Evolutionary conservation across 1,139 yeast species (phyloP), one percentile per base, ranked within the genome.

Genomic region (Suhomyces guaymorum): DNA sequence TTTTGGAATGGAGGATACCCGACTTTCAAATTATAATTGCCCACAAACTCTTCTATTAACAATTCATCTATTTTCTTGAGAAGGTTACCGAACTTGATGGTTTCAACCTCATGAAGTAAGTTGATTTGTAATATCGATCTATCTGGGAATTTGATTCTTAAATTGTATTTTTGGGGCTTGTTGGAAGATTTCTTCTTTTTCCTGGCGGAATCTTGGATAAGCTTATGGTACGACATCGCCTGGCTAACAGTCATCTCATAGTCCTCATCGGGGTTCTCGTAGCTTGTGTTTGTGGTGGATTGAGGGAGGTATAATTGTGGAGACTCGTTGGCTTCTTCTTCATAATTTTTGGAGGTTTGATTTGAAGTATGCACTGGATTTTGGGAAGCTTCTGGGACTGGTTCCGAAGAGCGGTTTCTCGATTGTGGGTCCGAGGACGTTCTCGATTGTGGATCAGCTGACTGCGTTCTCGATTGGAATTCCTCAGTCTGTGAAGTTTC

Each of bases 91-190:
- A 78, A 70, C 30, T 74, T 63, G 10, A 60, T 54, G 1, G 42
- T 31, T 31, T 66, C 57, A 0, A 61, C 57, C 12, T 66, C 66
- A 26, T 71, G 65, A 15, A 56, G 54, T 30, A 76, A 69, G 32
- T 65, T 58, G n/a, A 73, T 55, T 41, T 77, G 79, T n/a, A 79
- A 51, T 18, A 67, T 63, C 4, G 70, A 54, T 17, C 71, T 59
- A 53, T 79, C 81, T 1, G 83, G 82, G 42, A 79, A 77, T 42
- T 69, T 68, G 20, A 78, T 48, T 32, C 84, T 57, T 8, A 78
- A 59, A 16, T 62, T 57, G 44, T 63, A 66, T 24, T 51, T 49
- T 3, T 48, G 35, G 1, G 68, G 66, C 5, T 21, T 26, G 23
- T 63, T 52, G 2, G 57, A 39, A 3, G 35, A 38, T 29, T 47